Evolutionary conservation across 2,329 filamentous ascomycete genomes (phyloP).

Genomic region (Botrytis fragariae): DNA sequence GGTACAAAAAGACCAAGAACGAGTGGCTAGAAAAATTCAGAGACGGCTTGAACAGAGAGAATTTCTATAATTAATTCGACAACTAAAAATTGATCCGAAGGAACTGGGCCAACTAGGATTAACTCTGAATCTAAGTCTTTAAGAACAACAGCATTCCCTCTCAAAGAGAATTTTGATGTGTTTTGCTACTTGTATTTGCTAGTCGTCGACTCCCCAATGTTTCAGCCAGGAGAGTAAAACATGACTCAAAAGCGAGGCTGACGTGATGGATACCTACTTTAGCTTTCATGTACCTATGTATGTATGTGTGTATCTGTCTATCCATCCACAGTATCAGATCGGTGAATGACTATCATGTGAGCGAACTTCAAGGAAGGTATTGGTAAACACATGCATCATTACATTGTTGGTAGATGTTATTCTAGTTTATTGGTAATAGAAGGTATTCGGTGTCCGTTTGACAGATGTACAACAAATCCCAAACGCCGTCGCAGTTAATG

Average conservation of each 20-base stretch:
- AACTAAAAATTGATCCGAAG: not conserved
- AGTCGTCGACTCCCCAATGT: not conserved
- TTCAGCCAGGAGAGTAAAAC: not conserved
- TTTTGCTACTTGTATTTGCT: not conserved
- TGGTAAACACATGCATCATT: slow-evolving; percentile 6
- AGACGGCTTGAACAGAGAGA: not conserved
- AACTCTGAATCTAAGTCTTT: not conserved
- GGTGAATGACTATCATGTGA: not conserved
- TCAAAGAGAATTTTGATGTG: not conserved
- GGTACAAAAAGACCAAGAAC: not conserved
- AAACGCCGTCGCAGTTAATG: slow-evolving; percentile 31
- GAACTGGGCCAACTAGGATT: not conserved
- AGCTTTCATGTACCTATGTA: not conserved
- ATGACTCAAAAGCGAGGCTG: slow-evolving; percentile 8
- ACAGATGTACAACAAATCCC: slow-evolving; percentile 33
- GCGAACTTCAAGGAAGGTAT: not conserved
- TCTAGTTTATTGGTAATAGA: slow-evolving; percentile 19
- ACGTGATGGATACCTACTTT: not conserved
- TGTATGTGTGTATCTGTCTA: not conserved
- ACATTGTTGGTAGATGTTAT: slow-evolving; percentile 20
- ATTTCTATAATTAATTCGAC: slow-evolving; percentile 4
- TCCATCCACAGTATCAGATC: not conserved
- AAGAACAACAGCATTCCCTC: not conserved
- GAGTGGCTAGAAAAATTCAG: slow-evolving; percentile 4
- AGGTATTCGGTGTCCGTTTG: slow-evolving; percentile 26